These are phyloP conservation scores for Patellifolia procumbens DNA, from an alignment of 179 eudicot species.

Conservation along the genomic window DNA sequence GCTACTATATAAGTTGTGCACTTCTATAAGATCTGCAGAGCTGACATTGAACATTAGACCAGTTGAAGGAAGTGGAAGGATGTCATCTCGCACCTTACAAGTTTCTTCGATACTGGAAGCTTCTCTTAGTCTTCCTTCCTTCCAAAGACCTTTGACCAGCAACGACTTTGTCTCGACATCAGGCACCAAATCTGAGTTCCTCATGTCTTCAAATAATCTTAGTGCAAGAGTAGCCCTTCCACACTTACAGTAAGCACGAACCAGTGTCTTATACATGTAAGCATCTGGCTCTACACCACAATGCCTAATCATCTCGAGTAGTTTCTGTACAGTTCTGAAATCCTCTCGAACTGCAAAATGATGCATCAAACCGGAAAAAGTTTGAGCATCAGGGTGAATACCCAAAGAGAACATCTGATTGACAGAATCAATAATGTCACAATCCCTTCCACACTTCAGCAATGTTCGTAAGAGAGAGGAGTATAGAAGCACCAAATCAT, in stretches of 20 bases:
- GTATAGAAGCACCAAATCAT: constrained; percentile 50
- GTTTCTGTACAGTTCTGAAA: constrained; percentile 67
- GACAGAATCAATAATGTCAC: constrained; percentile 46
- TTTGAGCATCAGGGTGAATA: constrained; percentile 69
- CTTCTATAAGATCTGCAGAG: constrained; percentile 50
- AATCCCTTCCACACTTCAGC: constrained; percentile 67
- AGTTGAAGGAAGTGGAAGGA: constrained; percentile 50
- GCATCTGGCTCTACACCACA: constrained; percentile 71
- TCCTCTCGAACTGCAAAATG: constrained; percentile 72
- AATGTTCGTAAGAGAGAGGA: constrained; percentile 72
- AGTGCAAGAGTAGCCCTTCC: constrained; percentile 72
- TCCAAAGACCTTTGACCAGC: constrained; percentile 88
- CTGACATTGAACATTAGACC: constrained; percentile 56
- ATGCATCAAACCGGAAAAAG: constrained; percentile 79
- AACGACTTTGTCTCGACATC: constrained; percentile 65
- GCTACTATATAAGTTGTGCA: constrained; percentile 49
- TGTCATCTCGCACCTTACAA: constrained; percentile 42
- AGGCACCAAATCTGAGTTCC: constrained; percentile 48
- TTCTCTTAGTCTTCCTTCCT: constrained; percentile 80
- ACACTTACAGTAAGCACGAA: constrained; percentile 68
- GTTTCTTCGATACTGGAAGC: constrained; percentile 74
- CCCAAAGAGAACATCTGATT: constrained; percentile 70
- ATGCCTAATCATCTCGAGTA: constrained; percentile 63
- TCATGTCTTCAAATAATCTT: constrained; percentile 83
- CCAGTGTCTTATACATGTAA: constrained; percentile 63